Evolutionary conservation across 441 rosid genomes (phyloP).

Genomic region (Populus tomentosa): DNA sequence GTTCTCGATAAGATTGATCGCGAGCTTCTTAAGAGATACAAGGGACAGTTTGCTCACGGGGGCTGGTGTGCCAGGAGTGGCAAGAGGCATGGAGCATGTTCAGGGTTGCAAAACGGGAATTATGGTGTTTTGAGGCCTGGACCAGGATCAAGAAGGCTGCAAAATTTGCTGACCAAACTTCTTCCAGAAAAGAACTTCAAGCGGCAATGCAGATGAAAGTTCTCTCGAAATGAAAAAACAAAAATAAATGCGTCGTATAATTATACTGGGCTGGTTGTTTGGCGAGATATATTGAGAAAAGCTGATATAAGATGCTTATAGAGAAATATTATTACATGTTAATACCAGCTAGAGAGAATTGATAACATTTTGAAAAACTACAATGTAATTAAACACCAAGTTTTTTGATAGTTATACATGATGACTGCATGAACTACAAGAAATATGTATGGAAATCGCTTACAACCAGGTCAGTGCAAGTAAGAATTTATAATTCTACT

Average conservation of each 20-base stretch:
- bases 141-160: conserved; percentile 68
- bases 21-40: conserved; percentile 49
- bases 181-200: conserved; percentile 47
- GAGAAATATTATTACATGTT: not conserved
- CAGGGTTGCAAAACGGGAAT: conserved; percentile 19
- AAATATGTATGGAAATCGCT: too few relatives aligned
- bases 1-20: conserved; percentile 71
- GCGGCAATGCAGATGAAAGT: conserved; percentile 59
- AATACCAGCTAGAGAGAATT: too few relatives aligned
- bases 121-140: conserved; percentile 58
- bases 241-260: not conserved
- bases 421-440: too few relatives aligned
- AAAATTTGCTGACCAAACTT: conserved; percentile 47
- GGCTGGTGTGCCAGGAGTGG: conserved; percentile 52
- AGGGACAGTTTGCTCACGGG: conserved; percentile 32
- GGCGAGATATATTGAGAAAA: not conserved
- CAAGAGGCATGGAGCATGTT: conserved; percentile 27
- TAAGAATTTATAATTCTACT: too few relatives aligned
- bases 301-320: not conserved
- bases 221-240: not conserved
- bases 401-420: too few relatives aligned
- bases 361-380: too few relatives aligned
- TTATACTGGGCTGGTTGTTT: not conserved
- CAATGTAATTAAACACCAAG: too few relatives aligned
- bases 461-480: too few relatives aligned